Base-by-base conservation (phyloP, 441 rosid genomes). In the Breynia disticha region DNA sequence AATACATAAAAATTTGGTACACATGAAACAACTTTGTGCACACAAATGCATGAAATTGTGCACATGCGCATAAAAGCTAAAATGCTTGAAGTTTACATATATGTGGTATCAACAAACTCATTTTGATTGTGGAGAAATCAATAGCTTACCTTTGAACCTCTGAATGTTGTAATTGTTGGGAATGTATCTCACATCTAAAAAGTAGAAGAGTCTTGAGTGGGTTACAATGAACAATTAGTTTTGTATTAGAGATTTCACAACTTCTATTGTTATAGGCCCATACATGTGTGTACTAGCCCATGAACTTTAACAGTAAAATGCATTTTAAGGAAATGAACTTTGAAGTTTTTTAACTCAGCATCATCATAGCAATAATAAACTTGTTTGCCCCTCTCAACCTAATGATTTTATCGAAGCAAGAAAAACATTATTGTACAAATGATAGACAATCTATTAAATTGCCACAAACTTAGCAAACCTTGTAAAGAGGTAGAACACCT, bases 401-500 rank as follows among this genome's bases (percentile, higher is more conserved):
- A 65, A 61, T 19, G 37, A 61, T 72, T 66, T 57, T 47, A 57
- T 54, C 51, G 42, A 48, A 47, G 50, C 32, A 24, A 24, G 32
- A 7, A 2, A 7, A 24, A 24, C 32, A 24, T 24, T 24, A 24
- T 24, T 24, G 32, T 7, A 24, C 7, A 24, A 24, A 24, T 24
- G 7, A 24, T 24, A 24, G 7, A 24, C 32, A 24, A 24, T 24
- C 32, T 7, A 24, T 24, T 24, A 49, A 59, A 61, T 24, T 32
- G 12, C 16, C 55, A 24, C 15, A 51, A 46, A 56, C 50, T 70
- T 51, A 60, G 81, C 95, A 88, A 86, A 84, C 98, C 96, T 93
- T 89, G 83, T 73, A 93, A 66, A 93, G 84, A 19, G 99, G 99
- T 35, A 97, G 93, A 68, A 93, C 97, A 57, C 97, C 99, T 53